phyloP scores from a whole-genome alignment of 2,329 filamentous ascomycete species.

The Verticillium nonalfalfae region DNA sequence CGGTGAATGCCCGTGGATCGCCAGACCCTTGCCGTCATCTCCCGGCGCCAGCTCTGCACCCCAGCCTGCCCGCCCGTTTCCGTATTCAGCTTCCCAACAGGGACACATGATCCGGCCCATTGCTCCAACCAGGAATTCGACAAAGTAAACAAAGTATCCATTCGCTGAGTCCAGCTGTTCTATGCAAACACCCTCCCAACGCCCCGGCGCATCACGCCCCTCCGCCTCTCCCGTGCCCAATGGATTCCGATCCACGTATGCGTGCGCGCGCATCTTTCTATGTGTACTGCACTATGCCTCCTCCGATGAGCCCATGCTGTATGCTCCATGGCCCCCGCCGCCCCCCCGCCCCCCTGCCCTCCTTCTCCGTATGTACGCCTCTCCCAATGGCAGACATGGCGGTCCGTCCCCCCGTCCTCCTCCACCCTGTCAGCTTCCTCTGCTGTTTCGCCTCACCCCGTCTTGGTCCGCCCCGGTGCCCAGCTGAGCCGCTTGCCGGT shows the following conservation, averaged over 20 bases:
- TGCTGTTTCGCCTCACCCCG: not conserved
- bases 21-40: no score
- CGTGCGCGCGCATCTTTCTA: no score
- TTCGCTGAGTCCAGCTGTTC: not conserved
- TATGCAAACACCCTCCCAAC: not conserved
- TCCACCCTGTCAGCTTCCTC: not conserved
- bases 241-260: no score
- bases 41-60: no score
- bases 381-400: not conserved
- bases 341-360: no score
- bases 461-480: conserved; percentile 4
- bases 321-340: not conserved
- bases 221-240: not conserved
- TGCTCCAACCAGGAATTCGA: not conserved
- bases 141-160: not conserved
- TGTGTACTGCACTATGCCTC: no score
- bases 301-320: not conserved
- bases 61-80: no score
- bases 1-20: no score
- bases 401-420: not conserved
- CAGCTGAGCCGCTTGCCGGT: conserved; percentile 5
- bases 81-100: no score
- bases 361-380: not conserved
- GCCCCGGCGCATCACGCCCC: not conserved
- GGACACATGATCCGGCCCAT: not conserved